Evolutionary conservation across 176 grass and related monocot genomes (phyloP), one percentile per base, ranked within the genome.

Genomic region (Oryza rufipogon): DNA sequence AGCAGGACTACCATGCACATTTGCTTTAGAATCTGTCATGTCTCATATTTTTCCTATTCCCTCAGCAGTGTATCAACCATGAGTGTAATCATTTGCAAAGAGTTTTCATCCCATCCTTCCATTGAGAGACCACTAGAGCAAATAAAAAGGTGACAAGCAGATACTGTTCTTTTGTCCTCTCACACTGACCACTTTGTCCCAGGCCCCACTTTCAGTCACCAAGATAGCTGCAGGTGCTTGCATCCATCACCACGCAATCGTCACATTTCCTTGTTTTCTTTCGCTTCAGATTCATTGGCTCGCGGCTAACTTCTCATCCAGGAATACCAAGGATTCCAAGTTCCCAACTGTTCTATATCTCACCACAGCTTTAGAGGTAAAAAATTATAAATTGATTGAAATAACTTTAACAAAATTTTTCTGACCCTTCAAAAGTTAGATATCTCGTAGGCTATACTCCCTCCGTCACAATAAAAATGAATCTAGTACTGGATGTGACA

Each of bases 101-200:
- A 83, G 80, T 69, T 68, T 79, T 51, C 64, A 58, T 58, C 42
- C 42, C 80, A 58, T 58, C 42, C 80, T 83, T 90, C 60, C 79
- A 70, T 83, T 48, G 79, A 38, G 73, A 74, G 84, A 76, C 73
- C 34, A 58, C 6, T 58, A 71, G 73, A 60, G 66, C 60, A 83
- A 90, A 86, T 79, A 60, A 86, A 90, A 90, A 74, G 88, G 46
- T 68, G 66, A 61, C 67, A 61, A 77, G 46, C 78, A 75, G 70
- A 45, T 66, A 75, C 68, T 86, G 83, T 77, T 78, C 84, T 90
- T 83, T 86, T 87, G 88, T 87, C 88, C 79, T 86, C 80, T 83
- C 80, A 51, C 63, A 79, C 80, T 83, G 22, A 23, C 74, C 84
- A 64, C 80, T 87, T 87, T 87, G 84, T 87, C 84, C 74, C 32